A percentile compares a stretch with the other conserved stretches of the same genome.
Conservation (phyloP, 805 yeast genomes). For the Candida maesae region DNA sequence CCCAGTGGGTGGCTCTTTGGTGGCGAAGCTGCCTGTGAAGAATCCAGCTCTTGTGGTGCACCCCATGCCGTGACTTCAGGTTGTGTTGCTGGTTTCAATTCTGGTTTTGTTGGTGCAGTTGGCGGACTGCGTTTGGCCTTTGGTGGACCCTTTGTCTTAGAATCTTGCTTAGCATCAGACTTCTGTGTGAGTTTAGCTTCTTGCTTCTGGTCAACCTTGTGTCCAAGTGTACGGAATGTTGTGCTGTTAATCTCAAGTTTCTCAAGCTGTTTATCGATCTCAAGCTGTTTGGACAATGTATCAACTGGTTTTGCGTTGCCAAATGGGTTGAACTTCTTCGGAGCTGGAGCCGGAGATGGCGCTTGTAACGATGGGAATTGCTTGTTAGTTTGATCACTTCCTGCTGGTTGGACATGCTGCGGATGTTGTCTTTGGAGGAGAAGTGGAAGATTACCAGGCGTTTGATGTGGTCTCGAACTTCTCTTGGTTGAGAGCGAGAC, state of each 20-base stretch:
- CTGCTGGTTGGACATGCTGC: conserved; percentile 2
- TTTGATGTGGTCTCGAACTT: conserved; percentile 1
- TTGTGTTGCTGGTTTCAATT: conserved; percentile 13
- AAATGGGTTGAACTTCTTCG: conserved; percentile 62
- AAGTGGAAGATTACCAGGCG: conserved; percentile 1
- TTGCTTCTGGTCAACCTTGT: background rate
- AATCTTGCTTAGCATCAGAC: background rate
- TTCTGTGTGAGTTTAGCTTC: background rate
- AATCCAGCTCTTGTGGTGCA: background rate
- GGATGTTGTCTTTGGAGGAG: conserved; percentile 1
- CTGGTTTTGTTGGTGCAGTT: conserved; percentile 2
- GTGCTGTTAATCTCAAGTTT: conserved; percentile 44
- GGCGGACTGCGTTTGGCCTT: background rate
- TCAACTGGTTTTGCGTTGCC: conserved; percentile 88
- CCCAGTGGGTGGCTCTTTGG: conserved; percentile 13
- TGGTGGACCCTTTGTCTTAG: background rate
- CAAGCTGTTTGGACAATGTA: conserved; percentile 58
- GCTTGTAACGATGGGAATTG: conserved; percentile 15
- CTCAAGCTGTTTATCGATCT: conserved; percentile 49
- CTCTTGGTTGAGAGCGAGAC: conserved; percentile 9
- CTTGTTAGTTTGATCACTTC: conserved; percentile 4
- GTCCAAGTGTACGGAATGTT: conserved; percentile 27
- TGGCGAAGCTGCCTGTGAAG: conserved; percentile 12
- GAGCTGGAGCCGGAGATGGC: conserved; percentile 24
- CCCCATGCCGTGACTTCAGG: conserved; percentile 18